Evolutionary conservation across 78 protist species (phyloP).

Genomic region (Bodo saltans): DNA sequence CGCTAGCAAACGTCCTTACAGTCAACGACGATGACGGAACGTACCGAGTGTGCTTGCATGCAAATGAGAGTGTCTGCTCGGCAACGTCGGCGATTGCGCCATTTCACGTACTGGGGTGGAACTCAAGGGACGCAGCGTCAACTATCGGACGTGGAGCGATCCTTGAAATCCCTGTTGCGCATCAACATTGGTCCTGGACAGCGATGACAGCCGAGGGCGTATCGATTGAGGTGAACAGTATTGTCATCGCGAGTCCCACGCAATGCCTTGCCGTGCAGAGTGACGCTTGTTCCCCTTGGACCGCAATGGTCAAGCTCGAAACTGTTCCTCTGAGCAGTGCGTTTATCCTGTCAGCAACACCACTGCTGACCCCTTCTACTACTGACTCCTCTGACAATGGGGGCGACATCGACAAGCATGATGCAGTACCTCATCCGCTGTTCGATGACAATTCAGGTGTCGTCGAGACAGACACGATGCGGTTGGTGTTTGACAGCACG

Average conservation of each 20-base stretch:
- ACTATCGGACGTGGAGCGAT: background rate
- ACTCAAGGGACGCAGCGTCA: too few species aligned
- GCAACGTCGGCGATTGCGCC: background rate
- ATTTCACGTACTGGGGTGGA: conserved; percentile 20
- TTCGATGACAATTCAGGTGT: background rate
- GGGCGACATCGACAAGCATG: too few species aligned
- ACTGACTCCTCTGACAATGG: background rate
- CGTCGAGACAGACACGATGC: conserved; percentile 32
- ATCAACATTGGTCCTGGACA: too few species aligned
- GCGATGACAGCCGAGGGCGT: too few species aligned
- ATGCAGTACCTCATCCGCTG: too few species aligned
- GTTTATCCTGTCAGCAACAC: conserved; percentile 12
- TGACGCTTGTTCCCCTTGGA: background rate
- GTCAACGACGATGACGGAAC: background rate
- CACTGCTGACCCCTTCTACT: background rate
- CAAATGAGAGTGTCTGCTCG: conserved; percentile 32
- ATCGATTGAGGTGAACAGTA: conserved; percentile 5
- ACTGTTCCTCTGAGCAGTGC: conserved; percentile 36
- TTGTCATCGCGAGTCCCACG: background rate
- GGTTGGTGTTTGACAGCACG: conserved; percentile 11
- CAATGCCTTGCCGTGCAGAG: background rate
- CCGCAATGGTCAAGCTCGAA: conserved; percentile 1
- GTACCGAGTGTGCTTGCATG: conserved; percentile 20
- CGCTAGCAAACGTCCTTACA: conserved; percentile 23
- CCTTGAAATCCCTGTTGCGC: conserved; percentile 43